These are phyloP conservation scores for Glarea lozoyensis DNA, from an alignment of 495 filamentous ascomycete genomes.

Conservation along the genomic window DNA sequence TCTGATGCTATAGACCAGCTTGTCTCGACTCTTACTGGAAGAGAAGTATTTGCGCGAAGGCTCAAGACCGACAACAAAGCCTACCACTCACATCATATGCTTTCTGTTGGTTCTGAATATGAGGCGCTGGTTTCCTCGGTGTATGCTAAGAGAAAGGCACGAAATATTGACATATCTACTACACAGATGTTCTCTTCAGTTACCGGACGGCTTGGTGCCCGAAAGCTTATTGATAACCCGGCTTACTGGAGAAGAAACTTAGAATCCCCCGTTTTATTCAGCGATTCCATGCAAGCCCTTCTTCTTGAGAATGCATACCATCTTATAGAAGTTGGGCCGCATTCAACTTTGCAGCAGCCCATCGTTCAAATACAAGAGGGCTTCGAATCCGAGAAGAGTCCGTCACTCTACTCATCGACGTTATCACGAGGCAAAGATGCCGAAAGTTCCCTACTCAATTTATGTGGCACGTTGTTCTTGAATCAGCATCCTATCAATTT, in stretches of 20 bases:
- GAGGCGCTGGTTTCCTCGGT: not conserved
- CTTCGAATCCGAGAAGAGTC: slow-evolving; percentile 7
- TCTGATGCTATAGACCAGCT: slow-evolving; percentile 35
- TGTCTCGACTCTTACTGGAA: slow-evolving; percentile 28
- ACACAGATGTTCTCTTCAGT: not conserved
- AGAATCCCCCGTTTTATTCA: slow-evolving; percentile 40
- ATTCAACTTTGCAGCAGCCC: slow-evolving; percentile 50
- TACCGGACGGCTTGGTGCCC: not conserved
- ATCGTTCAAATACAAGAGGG: slow-evolving; percentile 36
- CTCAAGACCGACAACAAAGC: slow-evolving; percentile 47
- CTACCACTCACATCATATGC: slow-evolving; percentile 57
- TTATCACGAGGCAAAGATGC: slow-evolving; percentile 30
- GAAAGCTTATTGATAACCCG: not conserved
- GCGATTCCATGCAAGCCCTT: slow-evolving; percentile 29
- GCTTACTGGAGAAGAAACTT: slow-evolving; percentile 34
- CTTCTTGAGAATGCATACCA: slow-evolving; percentile 14
- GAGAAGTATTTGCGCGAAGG: slow-evolving; percentile 39
- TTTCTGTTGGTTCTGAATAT: slow-evolving; percentile 28
- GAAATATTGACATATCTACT: not conserved
- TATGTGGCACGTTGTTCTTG: slow-evolving; percentile 32
- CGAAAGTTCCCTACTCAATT: slow-evolving; percentile 30
- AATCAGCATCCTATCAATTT: slow-evolving; percentile 27
- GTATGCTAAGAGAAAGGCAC: not conserved
- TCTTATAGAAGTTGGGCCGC: slow-evolving; percentile 46
- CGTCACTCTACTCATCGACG: slow-evolving; percentile 32